Evolutionary conservation across 169 alveolate genomes (phyloP).

Genomic region (Plasmodium fragile): DNA sequence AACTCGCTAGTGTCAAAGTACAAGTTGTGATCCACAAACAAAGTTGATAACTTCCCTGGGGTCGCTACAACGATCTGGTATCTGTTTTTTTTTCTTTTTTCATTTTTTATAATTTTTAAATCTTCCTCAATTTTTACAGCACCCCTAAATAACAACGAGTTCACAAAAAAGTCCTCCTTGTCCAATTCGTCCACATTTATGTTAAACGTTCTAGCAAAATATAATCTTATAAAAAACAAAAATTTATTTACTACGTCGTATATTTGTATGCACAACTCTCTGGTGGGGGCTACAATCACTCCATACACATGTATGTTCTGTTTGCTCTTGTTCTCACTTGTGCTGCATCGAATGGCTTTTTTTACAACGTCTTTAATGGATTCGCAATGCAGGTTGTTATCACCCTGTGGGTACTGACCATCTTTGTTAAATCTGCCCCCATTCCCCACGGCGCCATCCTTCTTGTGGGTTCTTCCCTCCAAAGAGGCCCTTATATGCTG

Average conservation of each 20-base stretch:
- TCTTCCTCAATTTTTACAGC: conserved; percentile 60
- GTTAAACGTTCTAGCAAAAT: conserved; percentile 14
- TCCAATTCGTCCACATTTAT: conserved; percentile 17
- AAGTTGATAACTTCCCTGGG: conserved; percentile 50
- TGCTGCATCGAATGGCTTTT: background rate
- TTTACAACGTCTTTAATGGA: background rate
- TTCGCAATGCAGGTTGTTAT: background rate
- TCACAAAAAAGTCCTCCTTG: conserved; percentile 43
- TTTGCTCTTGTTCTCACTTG: background rate
- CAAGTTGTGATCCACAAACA: conserved; percentile 14
- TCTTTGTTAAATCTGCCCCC: background rate
- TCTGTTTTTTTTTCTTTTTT: conserved; percentile 51
- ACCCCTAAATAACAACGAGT: conserved; percentile 35
- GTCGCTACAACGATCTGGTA: conserved; percentile 46
- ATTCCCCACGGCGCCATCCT: background rate
- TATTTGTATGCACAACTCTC: conserved; percentile 94
- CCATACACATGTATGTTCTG: conserved; percentile 82
- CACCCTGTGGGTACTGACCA: background rate
- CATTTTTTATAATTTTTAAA: conserved; percentile 48
- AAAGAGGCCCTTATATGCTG: background rate
- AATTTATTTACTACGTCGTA: conserved; percentile 58
- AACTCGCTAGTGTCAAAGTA: conserved; percentile 37
- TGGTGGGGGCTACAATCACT: conserved; percentile 92
- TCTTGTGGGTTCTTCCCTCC: background rate
- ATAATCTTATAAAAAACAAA: conserved; percentile 52